phyloP scores from a whole-genome alignment of 108 stramenopile species.

The Discostella pseudostelligera region DNA sequence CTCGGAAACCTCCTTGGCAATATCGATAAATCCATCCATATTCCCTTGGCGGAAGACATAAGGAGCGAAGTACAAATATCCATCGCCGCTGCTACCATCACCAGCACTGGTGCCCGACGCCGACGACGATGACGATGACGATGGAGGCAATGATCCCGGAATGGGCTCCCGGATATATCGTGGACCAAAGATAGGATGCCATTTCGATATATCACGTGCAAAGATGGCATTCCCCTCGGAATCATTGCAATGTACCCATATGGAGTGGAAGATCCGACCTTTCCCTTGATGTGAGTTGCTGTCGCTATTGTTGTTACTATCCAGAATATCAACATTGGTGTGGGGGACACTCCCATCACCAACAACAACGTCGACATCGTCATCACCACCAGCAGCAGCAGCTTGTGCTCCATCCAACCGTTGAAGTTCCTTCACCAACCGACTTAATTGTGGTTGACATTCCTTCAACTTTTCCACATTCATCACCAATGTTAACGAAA shows the following conservation, averaged over 20 bases:
- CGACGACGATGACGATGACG: no score
- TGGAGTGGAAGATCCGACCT: conserved; percentile 69
- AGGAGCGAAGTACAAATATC: conserved; percentile 84
- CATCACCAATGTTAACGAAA: conserved; percentile 90
- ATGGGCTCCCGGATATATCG: conserved; percentile 80
- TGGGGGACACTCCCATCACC: no score
- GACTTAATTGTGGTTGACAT: conserved; percentile 66
- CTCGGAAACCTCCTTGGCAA: conserved; percentile 79
- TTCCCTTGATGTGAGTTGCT: conserved; percentile 16
- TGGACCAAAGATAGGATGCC: conserved; percentile 71
- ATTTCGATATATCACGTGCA: conserved; percentile 53
- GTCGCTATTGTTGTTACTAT: no score
- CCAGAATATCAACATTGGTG: no score
- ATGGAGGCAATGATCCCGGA: conserved; percentile 28
- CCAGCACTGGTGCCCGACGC: no score
- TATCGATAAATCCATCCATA: conserved; percentile 83
- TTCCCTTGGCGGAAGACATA: conserved; percentile 94
- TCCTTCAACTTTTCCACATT: conserved; percentile 71
- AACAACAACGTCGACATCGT: conserved; percentile 9
- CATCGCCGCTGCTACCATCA: conserved; percentile 14
- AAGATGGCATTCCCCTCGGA: conserved; percentile 69
- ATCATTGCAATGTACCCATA: conserved; percentile 86
- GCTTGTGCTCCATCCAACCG: conserved; percentile 23
- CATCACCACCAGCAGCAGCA: conserved; percentile 35
- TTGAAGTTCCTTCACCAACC: conserved; percentile 70